These are phyloP conservation scores for Ampelocalamus luodianensis DNA, from an alignment of 176 grass and related monocot genomes.

Conservation along the genomic window DNA sequence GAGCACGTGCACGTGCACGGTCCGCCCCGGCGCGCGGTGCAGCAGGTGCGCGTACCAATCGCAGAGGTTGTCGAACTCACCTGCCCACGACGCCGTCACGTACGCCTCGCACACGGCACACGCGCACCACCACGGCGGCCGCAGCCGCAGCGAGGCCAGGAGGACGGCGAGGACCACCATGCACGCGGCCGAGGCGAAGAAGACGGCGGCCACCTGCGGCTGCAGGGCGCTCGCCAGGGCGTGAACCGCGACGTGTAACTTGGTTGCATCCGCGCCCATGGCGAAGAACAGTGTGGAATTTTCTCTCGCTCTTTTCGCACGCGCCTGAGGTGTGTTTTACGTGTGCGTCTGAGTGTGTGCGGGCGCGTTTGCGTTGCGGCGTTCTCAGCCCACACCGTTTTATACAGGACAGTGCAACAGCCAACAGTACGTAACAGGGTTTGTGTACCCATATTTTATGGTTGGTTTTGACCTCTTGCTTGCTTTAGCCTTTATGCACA, in stretches of 20 bases:
- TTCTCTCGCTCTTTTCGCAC: conserved; percentile 32
- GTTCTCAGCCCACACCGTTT: conserved; percentile 35
- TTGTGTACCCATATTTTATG: conserved; percentile 10
- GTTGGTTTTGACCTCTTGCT: conserved; percentile 3
- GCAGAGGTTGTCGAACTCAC: conserved; percentile 74
- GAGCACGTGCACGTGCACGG: conserved; percentile 85
- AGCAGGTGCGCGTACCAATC: conserved; percentile 95
- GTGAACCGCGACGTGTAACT: conserved; percentile 38
- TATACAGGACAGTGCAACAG: conserved; percentile 33
- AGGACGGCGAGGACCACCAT: conserved; percentile 51
- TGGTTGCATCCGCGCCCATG: conserved; percentile 41
- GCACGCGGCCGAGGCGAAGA: conserved; percentile 50
- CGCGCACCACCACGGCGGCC: conserved; percentile 72
- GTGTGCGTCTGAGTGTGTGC: neutral
- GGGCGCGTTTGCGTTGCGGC: conserved; percentile 22
- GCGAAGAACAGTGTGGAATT: neutral
- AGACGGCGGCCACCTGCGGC: conserved; percentile 45
- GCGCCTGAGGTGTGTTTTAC: neutral
- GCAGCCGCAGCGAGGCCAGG: conserved; percentile 42
- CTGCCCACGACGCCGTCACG: conserved; percentile 77
- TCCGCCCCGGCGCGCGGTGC: conserved; percentile 58
- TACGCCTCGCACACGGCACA: conserved; percentile 71
- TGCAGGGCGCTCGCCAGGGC: conserved; percentile 51
- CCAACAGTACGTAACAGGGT: conserved; percentile 8
- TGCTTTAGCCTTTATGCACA: conserved; percentile 5